phyloP scores from a whole-genome alignment of 305 asterid species.

The Solanum chacoense region DNA sequence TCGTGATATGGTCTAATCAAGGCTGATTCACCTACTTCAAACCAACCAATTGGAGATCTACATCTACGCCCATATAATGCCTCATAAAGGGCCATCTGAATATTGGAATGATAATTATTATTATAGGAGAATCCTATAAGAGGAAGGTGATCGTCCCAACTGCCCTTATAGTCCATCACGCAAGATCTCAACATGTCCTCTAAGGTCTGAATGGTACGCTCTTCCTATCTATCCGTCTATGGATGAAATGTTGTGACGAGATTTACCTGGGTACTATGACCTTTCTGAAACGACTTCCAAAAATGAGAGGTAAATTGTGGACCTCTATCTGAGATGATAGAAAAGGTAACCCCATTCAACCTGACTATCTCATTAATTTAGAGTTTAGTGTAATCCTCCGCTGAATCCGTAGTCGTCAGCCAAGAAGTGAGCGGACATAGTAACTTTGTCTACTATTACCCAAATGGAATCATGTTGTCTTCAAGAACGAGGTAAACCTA shows the following conservation, averaged over 20 bases:
- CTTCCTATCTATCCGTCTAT: too few species aligned
- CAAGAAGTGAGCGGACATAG: not conserved
- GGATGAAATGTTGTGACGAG: too few species aligned
- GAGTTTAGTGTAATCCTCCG: not conserved
- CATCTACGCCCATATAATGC: not conserved
- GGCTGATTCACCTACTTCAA: not conserved
- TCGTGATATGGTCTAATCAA: not conserved
- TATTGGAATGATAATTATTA: not conserved
- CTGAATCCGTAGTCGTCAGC: not conserved
- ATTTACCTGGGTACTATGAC: not conserved
- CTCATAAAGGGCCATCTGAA: not conserved
- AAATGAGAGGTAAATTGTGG: not conserved
- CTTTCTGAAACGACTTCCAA: not conserved
- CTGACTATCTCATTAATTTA: not conserved
- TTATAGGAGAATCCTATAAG: not conserved
- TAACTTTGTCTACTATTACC: not conserved
- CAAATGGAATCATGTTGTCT: not conserved
- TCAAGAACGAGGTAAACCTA: not conserved
- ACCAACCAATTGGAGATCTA: not conserved
- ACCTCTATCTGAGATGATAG: not conserved
- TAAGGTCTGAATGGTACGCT: not conserved
- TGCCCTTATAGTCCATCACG: not conserved
- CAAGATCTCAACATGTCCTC: not conserved
- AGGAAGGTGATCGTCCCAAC: not conserved
- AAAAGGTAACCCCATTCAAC: not conserved